phyloP scores from a whole-genome alignment of 2,329 filamentous ascomycete genomes.

The Microdochium bolleyi region DNA sequence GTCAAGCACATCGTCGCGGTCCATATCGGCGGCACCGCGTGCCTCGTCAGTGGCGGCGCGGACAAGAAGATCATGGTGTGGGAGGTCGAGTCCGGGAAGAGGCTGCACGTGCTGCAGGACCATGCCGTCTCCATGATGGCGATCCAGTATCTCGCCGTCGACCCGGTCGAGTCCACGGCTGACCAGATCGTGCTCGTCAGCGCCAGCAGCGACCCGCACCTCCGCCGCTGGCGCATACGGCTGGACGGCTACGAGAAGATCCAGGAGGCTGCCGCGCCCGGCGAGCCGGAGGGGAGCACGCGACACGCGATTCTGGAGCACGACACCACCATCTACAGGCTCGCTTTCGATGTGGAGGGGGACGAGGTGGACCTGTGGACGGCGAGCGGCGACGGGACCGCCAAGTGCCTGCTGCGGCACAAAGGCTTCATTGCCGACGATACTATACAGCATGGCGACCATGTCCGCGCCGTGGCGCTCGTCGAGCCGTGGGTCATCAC shows the following conservation, averaged over 20 bases:
- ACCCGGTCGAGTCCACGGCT: conserved; percentile 50
- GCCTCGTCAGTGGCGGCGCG: conserved; percentile 67
- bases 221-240: conserved; percentile 67
- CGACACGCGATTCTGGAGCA: conserved; percentile 63
- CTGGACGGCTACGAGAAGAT: conserved; percentile 46
- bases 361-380: conserved; percentile 79
- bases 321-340: conserved; percentile 81
- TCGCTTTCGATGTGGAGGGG: conserved; percentile 59
- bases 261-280: conserved; percentile 32
- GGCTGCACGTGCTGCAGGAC: conserved; percentile 72
- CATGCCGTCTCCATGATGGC: conserved; percentile 64
- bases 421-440: conserved; percentile 66
- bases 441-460: conserved; percentile 73
- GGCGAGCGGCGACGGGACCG: conserved; percentile 82
- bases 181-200: conserved; percentile 59
- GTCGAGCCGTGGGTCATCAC: conserved; percentile 75
- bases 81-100: conserved; percentile 60
- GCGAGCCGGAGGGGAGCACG: conserved; percentile 26
- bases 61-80: conserved; percentile 80
- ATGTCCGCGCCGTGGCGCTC: conserved; percentile 75
- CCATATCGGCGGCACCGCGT: conserved; percentile 50
- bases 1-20: conserved; percentile 71
- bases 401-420: conserved; percentile 67
- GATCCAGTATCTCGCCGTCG: conserved; percentile 70
- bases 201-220: conserved; percentile 71